These are phyloP conservation scores for Maudiozyma barnettii DNA, from an alignment of 805 yeast species.

Conservation along the genomic window DNA sequence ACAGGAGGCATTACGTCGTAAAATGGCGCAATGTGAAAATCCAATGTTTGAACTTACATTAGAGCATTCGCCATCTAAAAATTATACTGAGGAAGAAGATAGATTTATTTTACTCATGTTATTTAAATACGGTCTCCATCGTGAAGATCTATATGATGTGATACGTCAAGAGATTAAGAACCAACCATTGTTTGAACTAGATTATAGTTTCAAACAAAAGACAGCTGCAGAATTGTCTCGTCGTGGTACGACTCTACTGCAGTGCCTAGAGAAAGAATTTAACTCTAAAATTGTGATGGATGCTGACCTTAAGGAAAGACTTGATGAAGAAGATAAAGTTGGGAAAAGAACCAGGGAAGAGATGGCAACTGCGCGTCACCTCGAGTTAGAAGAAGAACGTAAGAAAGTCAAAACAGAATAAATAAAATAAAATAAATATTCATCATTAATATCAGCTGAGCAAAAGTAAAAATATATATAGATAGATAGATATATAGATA, in stretches of 20 bases:
- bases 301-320: slow-evolving; percentile 19
- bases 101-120: slow-evolving; percentile 74
- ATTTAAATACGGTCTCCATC: slow-evolving; percentile 71
- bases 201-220: slow-evolving; percentile 78
- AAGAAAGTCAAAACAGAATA: slow-evolving; percentile 2
- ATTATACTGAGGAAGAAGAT: slow-evolving; percentile 84
- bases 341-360: slow-evolving; percentile 22
- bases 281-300: slow-evolving; percentile 31
- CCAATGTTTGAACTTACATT: slow-evolving; percentile 75
- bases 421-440: too few species aligned
- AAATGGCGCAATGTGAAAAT: slow-evolving; percentile 56
- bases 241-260: slow-evolving; percentile 69
- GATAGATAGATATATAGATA: background rate
- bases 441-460: too few species aligned
- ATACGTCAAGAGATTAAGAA: slow-evolving; percentile 66
- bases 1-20: slow-evolving; percentile 68
- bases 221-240: slow-evolving; percentile 69
- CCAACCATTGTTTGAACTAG: slow-evolving; percentile 73
- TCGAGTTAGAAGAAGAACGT: slow-evolving; percentile 5
- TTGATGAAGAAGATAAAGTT: slow-evolving; percentile 22
- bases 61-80: slow-evolving; percentile 63
- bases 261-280: slow-evolving; percentile 64
- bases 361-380: slow-evolving; percentile 8
- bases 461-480: background rate
- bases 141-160: slow-evolving; percentile 67